phyloP scores from a whole-genome alignment of 805 yeast genomes.

The Cyberlindnera amylophila region DNA sequence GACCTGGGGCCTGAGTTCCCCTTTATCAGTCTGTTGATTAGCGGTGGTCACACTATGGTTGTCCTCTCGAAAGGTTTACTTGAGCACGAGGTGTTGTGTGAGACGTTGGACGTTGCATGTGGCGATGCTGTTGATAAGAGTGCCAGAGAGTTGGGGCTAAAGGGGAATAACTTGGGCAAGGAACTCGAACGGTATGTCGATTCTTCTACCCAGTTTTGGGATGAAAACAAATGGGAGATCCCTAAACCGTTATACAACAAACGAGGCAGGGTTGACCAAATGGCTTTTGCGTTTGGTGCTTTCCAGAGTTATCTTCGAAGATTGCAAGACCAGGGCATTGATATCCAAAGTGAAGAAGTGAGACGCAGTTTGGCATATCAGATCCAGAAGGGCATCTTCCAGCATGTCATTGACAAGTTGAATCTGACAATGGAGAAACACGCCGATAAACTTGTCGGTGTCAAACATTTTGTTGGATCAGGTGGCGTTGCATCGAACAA shows the following conservation, averaged over 20 bases:
- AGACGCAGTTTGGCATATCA: slow-evolving; percentile 50
- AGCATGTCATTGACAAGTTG: slow-evolving; percentile 67
- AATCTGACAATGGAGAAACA: slow-evolving; percentile 43
- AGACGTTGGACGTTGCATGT: slow-evolving; percentile 83
- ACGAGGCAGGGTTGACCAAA: slow-evolving; percentile 39
- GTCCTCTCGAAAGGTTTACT: slow-evolving; percentile 59
- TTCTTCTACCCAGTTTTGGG: slow-evolving; percentile 31
- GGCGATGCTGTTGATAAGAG: slow-evolving; percentile 95
- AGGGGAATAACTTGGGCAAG: slow-evolving; percentile 82
- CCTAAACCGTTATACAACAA: slow-evolving; percentile 54
- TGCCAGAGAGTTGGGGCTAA: slow-evolving; percentile 77
- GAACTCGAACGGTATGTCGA: slow-evolving; percentile 62
- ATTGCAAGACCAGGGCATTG: slow-evolving; percentile 23
- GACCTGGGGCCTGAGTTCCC: slow-evolving; percentile 53
- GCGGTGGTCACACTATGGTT: slow-evolving; percentile 94
- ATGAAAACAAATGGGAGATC: slow-evolving; percentile 24
- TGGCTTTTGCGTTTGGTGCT: slow-evolving; percentile 74
- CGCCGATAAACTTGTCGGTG: slow-evolving; percentile 38
- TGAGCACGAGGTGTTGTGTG: slow-evolving; percentile 68
- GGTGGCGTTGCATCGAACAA: slow-evolving; percentile 93
- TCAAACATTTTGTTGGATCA: slow-evolving; percentile 66
- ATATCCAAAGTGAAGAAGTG: slow-evolving; percentile 18
- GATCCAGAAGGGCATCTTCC: slow-evolving; percentile 63
- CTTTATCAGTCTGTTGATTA: slow-evolving; percentile 70
- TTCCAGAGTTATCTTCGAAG: slow-evolving; percentile 56